These are phyloP conservation scores for Boeremia exigua DNA, from an alignment of 2,329 filamentous ascomycete species.

Conservation along the genomic window DNA sequence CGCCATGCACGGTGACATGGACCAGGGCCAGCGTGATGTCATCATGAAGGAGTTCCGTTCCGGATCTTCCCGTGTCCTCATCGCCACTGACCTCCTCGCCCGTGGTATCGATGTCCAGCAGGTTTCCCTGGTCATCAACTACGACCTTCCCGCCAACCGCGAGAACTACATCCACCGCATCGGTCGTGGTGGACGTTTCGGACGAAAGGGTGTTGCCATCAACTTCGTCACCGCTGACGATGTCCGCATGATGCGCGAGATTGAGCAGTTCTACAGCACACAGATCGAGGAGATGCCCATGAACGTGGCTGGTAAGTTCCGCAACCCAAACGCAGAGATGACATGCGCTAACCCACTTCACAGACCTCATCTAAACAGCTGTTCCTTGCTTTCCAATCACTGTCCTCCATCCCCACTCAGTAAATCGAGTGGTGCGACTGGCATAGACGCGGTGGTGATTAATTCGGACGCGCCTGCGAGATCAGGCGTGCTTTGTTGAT, in stretches of 20 bases:
- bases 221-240: constrained; percentile 99
- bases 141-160: constrained; percentile 97
- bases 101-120: constrained; percentile 99
- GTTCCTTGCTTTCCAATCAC: constrained; percentile 33
- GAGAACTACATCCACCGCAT: constrained; percentile 99
- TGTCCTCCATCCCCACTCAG: constrained; percentile 32
- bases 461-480: constrained; percentile 43
- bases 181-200: constrained; percentile 98
- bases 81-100: constrained; percentile 95
- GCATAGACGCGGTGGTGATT: constrained; percentile 37
- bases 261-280: constrained; percentile 99
- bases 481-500: constrained; percentile 37
- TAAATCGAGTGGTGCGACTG: constrained; percentile 31
- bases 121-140: constrained; percentile 99
- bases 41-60: constrained; percentile 99
- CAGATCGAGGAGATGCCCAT: constrained; percentile 99
- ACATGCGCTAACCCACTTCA: constrained; percentile 18
- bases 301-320: constrained; percentile 72
- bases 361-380: constrained; percentile 50
- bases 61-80: constrained; percentile 96
- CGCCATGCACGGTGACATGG: constrained; percentile 99
- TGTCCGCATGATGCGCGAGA: constrained; percentile 99
- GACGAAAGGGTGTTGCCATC: constrained; percentile 99
- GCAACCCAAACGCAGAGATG: neutral
- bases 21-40: constrained; percentile 94